Percentiles rank a stretch among this genome's conserved stretches.
Conservation (phyloP, 2,329 filamentous ascomycete genomes). For the Hypoxylon sp. region DNA sequence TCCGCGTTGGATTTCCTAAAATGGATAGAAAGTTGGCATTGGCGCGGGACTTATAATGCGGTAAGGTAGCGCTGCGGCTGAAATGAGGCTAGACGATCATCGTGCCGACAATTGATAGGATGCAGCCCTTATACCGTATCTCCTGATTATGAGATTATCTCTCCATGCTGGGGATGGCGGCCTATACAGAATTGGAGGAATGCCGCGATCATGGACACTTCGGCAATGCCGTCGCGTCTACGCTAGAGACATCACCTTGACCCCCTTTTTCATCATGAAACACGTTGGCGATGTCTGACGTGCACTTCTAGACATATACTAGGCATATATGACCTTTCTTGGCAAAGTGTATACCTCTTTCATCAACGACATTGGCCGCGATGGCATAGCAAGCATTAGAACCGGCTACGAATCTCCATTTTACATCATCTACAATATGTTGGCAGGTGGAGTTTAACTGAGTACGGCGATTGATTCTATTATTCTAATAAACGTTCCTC, state of each 20-base stretch:
- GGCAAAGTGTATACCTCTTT: background rate
- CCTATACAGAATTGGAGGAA: background rate
- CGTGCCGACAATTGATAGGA: background rate
- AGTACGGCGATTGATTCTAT: no score
- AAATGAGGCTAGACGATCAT: background rate
- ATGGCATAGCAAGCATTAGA: no score
- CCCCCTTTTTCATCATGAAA: background rate
- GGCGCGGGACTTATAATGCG: background rate
- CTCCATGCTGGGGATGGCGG: background rate
- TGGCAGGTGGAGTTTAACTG: no score
- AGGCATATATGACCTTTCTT: background rate
- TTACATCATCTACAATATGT: no score
- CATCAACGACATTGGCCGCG: no score
- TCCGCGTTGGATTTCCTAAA: slow-evolving; percentile 20
- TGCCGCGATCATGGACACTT: background rate
- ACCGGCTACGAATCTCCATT: no score
- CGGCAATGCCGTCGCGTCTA: background rate
- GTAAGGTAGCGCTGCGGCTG: slow-evolving; percentile 22
- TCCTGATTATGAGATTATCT: background rate
- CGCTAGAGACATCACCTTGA: background rate
- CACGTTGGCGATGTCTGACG: background rate
- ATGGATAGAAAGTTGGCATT: slow-evolving; percentile 12
- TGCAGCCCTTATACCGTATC: background rate
- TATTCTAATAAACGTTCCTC: no score
- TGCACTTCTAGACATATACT: background rate